These are phyloP conservation scores for Candida yuanshanica DNA, from an alignment of 805 yeast species.

Conservation along the genomic window DNA sequence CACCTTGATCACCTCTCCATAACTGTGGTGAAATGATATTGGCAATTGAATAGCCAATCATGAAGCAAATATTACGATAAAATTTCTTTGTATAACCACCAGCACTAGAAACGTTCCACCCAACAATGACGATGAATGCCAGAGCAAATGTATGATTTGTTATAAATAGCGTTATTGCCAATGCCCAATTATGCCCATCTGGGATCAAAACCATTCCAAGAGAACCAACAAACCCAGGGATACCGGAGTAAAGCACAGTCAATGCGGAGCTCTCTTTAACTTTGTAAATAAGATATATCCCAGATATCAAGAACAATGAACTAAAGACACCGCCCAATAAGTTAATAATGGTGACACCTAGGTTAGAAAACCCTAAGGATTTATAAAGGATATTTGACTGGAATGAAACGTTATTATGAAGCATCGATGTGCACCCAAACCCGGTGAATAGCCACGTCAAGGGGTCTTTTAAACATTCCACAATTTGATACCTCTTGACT, in stretches of 20 bases:
- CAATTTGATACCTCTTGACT: slow-evolving; percentile 33
- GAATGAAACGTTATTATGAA: slow-evolving; percentile 45
- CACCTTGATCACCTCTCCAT: slow-evolving; percentile 35
- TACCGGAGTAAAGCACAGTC: not conserved
- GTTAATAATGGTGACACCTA: slow-evolving; percentile 46
- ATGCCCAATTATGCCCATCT: not conserved
- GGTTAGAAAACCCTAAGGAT: slow-evolving; percentile 37
- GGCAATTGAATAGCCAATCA: slow-evolving; percentile 34
- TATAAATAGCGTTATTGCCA: not conserved
- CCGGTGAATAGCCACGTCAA: slow-evolving; percentile 27
- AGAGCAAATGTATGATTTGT: slow-evolving; percentile 20
- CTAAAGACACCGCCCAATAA: slow-evolving; percentile 48
- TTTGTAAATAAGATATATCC: slow-evolving; percentile 28
- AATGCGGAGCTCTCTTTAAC: slow-evolving; percentile 18
- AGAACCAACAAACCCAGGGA: not conserved
- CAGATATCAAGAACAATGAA: slow-evolving; percentile 34
- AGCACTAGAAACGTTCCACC: slow-evolving; percentile 6
- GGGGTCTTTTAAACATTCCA: slow-evolving; percentile 36
- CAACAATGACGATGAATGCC: slow-evolving; percentile 16
- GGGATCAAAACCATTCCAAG: not conserved
- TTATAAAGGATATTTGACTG: slow-evolving; percentile 47
- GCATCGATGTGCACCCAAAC: slow-evolving; percentile 31
- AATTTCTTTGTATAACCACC: slow-evolving; percentile 40
- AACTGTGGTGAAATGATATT: slow-evolving; percentile 43
- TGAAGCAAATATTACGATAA: slow-evolving; percentile 31